Conservation (phyloP, 192 early-diverging fungal genomes). For the Backusella sp. region DNA sequence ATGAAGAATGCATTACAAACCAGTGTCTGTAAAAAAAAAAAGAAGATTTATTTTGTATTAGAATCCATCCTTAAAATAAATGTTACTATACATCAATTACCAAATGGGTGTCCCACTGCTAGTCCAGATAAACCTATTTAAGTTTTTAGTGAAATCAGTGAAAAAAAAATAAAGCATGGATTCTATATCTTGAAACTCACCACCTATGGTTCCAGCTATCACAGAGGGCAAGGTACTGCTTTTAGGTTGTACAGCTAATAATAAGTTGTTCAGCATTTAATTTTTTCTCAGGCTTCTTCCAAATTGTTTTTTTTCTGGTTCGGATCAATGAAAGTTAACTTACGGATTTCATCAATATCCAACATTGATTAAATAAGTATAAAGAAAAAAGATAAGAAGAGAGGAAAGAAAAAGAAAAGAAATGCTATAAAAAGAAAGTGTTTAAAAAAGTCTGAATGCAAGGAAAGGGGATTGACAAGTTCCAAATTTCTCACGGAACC, state of each 20-base stretch:
- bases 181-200: conserved; percentile 6
- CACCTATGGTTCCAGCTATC: conserved; percentile 30
- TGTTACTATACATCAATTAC: conserved; percentile 28
- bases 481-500: conserved; percentile 12
- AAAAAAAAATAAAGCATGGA: background rate
- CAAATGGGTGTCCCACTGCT: conserved; percentile 62
- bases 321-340: background rate
- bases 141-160: background rate
- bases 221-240: conserved; percentile 24
- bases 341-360: conserved; percentile 39
- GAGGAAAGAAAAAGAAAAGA: background rate
- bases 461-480: background rate
- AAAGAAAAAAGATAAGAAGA: background rate
- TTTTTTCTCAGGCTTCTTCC: background rate
- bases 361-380: conserved; percentile 19
- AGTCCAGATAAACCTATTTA: conserved; percentile 52
- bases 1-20: conserved; percentile 6
- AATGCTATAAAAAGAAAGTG: background rate
- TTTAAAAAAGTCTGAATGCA: background rate
- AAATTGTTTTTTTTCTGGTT: background rate
- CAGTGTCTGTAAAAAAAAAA: conserved; percentile 21
- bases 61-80: background rate
- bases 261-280: background rate
- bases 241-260: conserved; percentile 25
- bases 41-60: background rate